Base-by-base conservation (phyloP, 768 basidiomycete species). In the Suillus fuscotomentosus region DNA sequence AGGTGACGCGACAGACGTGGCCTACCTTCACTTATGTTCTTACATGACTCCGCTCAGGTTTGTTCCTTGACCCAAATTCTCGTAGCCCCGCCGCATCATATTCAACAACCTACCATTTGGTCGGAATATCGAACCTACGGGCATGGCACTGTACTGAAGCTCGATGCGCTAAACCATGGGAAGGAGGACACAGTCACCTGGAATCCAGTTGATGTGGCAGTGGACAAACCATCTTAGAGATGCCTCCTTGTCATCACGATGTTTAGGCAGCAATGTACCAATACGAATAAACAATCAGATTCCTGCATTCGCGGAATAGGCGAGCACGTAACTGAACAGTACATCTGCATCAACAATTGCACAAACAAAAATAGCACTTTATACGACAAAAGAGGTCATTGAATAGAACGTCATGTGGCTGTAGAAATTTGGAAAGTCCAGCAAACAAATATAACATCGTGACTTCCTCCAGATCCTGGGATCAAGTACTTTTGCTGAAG, bases 1-100 rank as follows among this genome's bases (percentile, higher is more conserved):
- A 82, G 74, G 39, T 24, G 42, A 42, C 17, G 15, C 42, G 10
- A 42, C 42, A 42, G 15, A 17, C 42, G 7, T 8, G 17, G 6
- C 15, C 17, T 17, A 31, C 56, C 15, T 59, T 38, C 39, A 20
- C 43, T 31, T 31, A 31, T 31, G 2, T 31, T 36, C 63, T 66
- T 17, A 69, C 27, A 14, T 39, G 5, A 38, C 31, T 36, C 36
- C 7, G 20, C 60, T 20, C n/a, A 83, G 82, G 31, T 83, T 77
- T 64, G 76, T 81, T 7, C 82, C 81, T 86, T 10, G 43, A 0
- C 84, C 83, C 11, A 86, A 85, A 68, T 80, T 80, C 3, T 79
- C 80, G 34, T 79, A 76, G 6, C 76, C 78, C 0, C 61, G 66
- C 1, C 77, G 84, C 10, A 82, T 87, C 68, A 62, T 63, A 34